A percentile compares a stretch with the other conserved stretches of the same genome.
These are phyloP conservation scores for Saposhnikovia divaricata DNA, from an alignment of 129 eudicot species.

Conservation along the genomic window DNA sequence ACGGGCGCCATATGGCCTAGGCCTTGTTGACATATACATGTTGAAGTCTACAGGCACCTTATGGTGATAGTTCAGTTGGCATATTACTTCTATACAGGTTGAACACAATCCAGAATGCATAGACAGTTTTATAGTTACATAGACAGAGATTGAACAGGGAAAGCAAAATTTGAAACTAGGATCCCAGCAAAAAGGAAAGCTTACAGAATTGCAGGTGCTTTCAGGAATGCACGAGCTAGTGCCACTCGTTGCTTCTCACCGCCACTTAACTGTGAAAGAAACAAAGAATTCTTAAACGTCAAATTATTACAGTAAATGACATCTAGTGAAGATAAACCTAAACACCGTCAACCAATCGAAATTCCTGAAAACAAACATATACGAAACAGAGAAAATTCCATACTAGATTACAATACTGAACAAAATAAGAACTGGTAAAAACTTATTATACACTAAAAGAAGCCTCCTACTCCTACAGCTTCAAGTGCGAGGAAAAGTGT, in stretches of 20 bases:
- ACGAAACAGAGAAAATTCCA: background rate
- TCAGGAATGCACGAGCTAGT: constrained; percentile 88
- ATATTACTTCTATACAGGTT: background rate
- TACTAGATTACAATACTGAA: background rate
- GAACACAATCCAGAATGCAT: constrained; percentile 1
- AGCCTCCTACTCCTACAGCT: background rate
- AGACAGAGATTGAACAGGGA: background rate
- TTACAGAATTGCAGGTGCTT: constrained; percentile 84
- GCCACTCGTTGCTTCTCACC: constrained; percentile 98
- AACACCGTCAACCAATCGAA: background rate
- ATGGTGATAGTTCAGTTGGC: background rate
- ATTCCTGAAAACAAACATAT: background rate
- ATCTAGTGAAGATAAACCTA: background rate
- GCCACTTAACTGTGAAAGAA: constrained; percentile 75
- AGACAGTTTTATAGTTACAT: background rate
- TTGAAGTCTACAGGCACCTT: background rate
- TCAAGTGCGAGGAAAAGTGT: background rate
- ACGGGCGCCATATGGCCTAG: background rate
- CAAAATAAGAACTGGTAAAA: background rate
- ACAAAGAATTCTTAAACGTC: background rate
- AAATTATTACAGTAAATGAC: background rate
- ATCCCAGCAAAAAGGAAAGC: constrained; percentile 12
- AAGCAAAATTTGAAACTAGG: background rate
- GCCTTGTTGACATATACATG: background rate
- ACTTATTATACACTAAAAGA: background rate